phyloP scores from a whole-genome alignment of 2,329 filamentous ascomycete species.

The Fusarium nanum region DNA sequence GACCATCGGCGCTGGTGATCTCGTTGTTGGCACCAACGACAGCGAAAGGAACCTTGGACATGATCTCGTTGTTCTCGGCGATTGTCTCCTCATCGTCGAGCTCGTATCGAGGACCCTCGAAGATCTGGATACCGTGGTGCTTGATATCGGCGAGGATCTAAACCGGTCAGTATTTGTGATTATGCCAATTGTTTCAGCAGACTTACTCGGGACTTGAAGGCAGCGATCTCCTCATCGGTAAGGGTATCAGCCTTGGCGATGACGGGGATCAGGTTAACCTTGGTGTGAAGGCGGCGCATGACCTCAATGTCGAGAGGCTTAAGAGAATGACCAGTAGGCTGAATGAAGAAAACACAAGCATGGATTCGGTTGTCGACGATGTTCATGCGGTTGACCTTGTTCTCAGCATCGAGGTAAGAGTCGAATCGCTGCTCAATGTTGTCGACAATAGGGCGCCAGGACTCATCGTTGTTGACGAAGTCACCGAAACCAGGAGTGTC shows the following conservation, averaged over 20 bases:
- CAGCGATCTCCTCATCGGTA: slow-evolving; percentile 93
- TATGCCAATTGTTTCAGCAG: too few relatives aligned
- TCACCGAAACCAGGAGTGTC: slow-evolving; percentile 98
- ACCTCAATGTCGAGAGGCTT: slow-evolving; percentile 99
- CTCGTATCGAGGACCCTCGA: slow-evolving; percentile 97
- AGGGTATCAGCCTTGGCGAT: slow-evolving; percentile 99
- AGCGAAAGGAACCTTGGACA: slow-evolving; percentile 99
- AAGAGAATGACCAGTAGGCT: slow-evolving; percentile 96
- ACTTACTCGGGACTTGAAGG: slow-evolving; percentile 96
- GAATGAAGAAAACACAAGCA: slow-evolving; percentile 99
- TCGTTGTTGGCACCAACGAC: slow-evolving; percentile 97
- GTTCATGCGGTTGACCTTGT: slow-evolving; percentile 99
- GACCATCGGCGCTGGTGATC: slow-evolving; percentile 89
- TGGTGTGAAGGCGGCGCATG: slow-evolving; percentile 99
- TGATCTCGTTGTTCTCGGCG: slow-evolving; percentile 99
- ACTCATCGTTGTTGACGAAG: slow-evolving; percentile 99
- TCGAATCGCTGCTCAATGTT: slow-evolving; percentile 99
- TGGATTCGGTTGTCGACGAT: slow-evolving; percentile 99
- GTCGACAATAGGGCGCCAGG: slow-evolving; percentile 98
- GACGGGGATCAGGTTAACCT: slow-evolving; percentile 99
- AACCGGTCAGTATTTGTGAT: slow-evolving; percentile 20
- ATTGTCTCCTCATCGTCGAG: slow-evolving; percentile 99
- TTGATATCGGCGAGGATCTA: slow-evolving; percentile 97
- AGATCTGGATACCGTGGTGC: slow-evolving; percentile 98
- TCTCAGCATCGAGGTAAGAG: slow-evolving; percentile 98